A percentile compares a stretch with the other conserved stretches of the same genome.
phyloP scores from a whole-genome alignment of 345 rosid species.

The Abelmoschus esculentus region DNA sequence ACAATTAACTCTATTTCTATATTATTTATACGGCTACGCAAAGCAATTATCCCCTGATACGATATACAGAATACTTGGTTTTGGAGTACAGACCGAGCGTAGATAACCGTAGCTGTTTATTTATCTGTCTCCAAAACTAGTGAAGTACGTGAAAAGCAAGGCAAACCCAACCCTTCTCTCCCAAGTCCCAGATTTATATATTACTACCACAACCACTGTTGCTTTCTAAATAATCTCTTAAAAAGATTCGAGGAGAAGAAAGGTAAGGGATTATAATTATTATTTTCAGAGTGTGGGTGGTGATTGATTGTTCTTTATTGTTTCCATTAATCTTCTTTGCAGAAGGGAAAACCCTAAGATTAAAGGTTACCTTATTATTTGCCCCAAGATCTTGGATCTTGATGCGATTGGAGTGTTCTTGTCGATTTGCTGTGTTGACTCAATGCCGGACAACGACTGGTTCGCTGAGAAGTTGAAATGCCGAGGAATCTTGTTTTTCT shows the following conservation, averaged over 20 bases:
- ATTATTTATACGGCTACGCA: too few species aligned
- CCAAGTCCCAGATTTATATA: too few species aligned
- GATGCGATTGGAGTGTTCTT: conserved; percentile 9
- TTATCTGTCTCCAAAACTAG: too few species aligned
- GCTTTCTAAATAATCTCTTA: conserved; percentile 24
- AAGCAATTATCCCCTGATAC: too few species aligned
- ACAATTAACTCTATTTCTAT: too few species aligned
- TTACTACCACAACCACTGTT: background rate
- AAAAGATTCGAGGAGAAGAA: background rate
- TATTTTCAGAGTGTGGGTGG: conserved; percentile 18
- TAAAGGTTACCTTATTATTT: background rate
- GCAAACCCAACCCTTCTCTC: too few species aligned
- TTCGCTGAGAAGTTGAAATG: conserved; percentile 19
- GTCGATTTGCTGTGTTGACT: conserved; percentile 26
- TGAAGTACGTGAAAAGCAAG: too few species aligned
- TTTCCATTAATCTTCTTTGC: background rate
- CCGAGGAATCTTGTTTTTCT: background rate
- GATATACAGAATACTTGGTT: too few species aligned
- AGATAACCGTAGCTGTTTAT: too few species aligned
- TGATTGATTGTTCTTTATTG: conserved; percentile 21
- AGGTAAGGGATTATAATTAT: background rate
- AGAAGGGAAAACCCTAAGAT: conserved; percentile 18
- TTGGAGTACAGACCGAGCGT: too few species aligned
- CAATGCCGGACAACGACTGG: conserved; percentile 9
- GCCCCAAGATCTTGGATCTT: conserved; percentile 25